These are phyloP conservation scores for Przewalskia tangutica DNA, from an alignment of 257 asterid species.

Conservation along the genomic window DNA sequence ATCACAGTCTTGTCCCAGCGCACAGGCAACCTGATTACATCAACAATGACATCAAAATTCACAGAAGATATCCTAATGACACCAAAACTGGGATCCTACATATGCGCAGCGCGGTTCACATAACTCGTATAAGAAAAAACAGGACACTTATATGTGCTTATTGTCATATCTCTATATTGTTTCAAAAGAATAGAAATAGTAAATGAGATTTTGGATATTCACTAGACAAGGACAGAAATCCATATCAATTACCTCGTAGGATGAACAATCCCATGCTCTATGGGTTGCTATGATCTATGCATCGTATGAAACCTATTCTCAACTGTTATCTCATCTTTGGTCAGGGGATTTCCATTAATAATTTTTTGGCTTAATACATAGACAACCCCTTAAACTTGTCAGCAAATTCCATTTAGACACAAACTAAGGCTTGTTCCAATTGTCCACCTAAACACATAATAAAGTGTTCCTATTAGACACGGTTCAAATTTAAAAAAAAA, in stretches of 20 bases:
- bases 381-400: too few relatives aligned
- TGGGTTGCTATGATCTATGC: neutral
- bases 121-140: neutral
- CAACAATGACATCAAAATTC: conserved; percentile 4
- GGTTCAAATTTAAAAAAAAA: too few relatives aligned
- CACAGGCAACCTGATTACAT: conserved; percentile 71
- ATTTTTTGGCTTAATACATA: neutral
- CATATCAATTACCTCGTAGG: neutral
- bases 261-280: neutral
- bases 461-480: too few relatives aligned
- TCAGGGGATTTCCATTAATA: neutral
- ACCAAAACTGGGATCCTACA: neutral
- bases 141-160: neutral
- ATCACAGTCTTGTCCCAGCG: conserved; percentile 88
- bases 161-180: neutral
- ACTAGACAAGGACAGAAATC: neutral
- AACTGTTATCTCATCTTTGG: neutral
- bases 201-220: neutral
- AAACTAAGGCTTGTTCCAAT: too few relatives aligned
- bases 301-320: neutral
- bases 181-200: neutral
- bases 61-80: neutral
- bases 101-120: neutral
- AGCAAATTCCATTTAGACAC: too few relatives aligned
- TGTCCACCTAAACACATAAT: too few relatives aligned